Percentiles rank a stretch among this genome's conserved stretches.
These are phyloP conservation scores for Casuarina equisetifolia DNA, from an alignment of 306 rosid species.

Conservation along the genomic window DNA sequence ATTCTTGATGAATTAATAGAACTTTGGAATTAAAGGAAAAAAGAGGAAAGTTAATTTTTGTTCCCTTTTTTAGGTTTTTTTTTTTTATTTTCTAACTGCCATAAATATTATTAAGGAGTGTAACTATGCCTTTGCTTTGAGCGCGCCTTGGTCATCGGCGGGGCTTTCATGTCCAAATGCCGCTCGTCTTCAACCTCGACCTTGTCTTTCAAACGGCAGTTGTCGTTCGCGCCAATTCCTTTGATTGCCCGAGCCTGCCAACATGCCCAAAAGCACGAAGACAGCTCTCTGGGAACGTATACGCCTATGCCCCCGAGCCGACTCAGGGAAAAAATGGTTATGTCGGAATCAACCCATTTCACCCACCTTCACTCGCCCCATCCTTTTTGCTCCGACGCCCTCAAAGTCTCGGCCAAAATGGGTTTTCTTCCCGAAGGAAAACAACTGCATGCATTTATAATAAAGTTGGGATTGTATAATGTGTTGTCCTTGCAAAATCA, in stretches of 20 bases:
- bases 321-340: constrained; percentile 29
- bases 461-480: constrained; percentile 55
- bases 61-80: no score
- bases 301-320: constrained; percentile 23
- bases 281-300: constrained; percentile 17
- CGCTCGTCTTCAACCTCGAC: constrained; percentile 27
- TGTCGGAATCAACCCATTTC: constrained; percentile 38
- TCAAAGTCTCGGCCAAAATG: constrained; percentile 54
- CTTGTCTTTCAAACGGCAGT: constrained; percentile 37
- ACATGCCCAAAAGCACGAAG: constrained; percentile 19
- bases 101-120: no score
- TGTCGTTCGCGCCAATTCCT: constrained; percentile 34
- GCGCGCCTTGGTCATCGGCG: no score
- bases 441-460: constrained; percentile 57
- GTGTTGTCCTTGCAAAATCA: constrained; percentile 52
- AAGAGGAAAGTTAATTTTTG: no score
- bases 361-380: constrained; percentile 29
- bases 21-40: no score
- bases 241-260: constrained; percentile 20
- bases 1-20: no score
- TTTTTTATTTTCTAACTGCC: no score
- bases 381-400: constrained; percentile 49
- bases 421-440: constrained; percentile 52
- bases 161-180: constrained; percentile 8
- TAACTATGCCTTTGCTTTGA: no score